These are phyloP conservation scores for Teratosphaeria pseudoeucalypti DNA, from an alignment of 2,329 filamentous ascomycete species.

Conservation along the genomic window DNA sequence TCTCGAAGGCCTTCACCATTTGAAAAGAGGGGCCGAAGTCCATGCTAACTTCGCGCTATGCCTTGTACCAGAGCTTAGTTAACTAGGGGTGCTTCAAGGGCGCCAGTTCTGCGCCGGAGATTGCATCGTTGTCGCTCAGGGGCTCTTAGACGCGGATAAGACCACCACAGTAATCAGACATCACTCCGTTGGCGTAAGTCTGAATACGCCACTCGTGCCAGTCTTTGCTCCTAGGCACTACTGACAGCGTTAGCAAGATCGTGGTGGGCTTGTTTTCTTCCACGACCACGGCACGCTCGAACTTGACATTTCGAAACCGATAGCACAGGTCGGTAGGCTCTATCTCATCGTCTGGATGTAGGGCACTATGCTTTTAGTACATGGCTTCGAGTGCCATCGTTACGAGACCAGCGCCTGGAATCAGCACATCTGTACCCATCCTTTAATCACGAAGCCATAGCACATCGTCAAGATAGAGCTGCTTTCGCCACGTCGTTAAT, in stretches of 20 bases:
- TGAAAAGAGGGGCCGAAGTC: neutral
- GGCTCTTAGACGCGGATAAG: too few relatives aligned
- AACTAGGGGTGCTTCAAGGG: neutral
- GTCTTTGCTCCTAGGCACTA: neutral
- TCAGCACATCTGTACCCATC: neutral
- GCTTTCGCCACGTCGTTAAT: neutral
- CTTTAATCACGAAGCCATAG: neutral
- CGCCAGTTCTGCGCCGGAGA: neutral
- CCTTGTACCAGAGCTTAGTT: neutral
- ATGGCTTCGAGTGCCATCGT: neutral
- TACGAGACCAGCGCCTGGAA: neutral
- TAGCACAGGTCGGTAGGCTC: neutral
- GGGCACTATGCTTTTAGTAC: neutral
- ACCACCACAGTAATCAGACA: too few relatives aligned
- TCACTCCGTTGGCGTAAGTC: too few relatives aligned
- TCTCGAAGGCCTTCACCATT: neutral
- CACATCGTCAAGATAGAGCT: neutral
- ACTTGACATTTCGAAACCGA: neutral
- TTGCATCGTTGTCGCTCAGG: too few relatives aligned
- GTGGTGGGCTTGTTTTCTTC: neutral
- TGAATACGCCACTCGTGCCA: neutral
- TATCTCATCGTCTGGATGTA: neutral
- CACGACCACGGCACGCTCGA: neutral
- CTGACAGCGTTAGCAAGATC: neutral
- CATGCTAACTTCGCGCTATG: neutral